Percentiles rank a stretch among this genome's conserved stretches.
These are phyloP conservation scores for Breviolum minutum DNA, from an alignment of 73 alveolate species.

Conservation along the genomic window DNA sequence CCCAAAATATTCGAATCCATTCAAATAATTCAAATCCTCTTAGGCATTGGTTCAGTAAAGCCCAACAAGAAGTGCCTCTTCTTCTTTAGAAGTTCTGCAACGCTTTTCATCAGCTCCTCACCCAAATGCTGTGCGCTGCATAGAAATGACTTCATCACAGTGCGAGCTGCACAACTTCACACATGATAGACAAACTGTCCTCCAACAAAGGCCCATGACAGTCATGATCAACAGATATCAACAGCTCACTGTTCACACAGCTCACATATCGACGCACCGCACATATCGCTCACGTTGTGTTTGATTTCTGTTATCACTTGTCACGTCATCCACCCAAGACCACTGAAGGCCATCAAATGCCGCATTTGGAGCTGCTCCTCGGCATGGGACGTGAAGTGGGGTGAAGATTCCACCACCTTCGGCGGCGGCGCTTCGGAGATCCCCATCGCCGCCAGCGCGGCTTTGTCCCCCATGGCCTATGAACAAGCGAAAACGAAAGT, in stretches of 20 bases:
- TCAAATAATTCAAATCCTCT: background rate
- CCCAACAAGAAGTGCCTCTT: conserved; percentile 6
- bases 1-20: no score
- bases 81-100: conserved; percentile 76
- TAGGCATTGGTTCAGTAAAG: background rate
- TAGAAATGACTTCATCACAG: background rate
- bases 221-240: no score
- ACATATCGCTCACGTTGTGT: background rate
- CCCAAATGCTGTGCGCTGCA: no score
- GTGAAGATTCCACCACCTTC: conserved; percentile 42
- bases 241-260: no score
- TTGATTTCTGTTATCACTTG: no score
- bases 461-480: conserved; percentile 57
- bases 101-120: conserved; percentile 81
- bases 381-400: conserved; percentile 69
- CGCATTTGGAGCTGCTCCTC: background rate
- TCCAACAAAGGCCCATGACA: no score
- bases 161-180: background rate
- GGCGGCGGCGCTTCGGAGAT: conserved; percentile 59
- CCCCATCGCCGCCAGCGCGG: conserved; percentile 66
- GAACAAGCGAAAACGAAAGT: background rate
- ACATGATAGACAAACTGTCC: no score
- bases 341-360: background rate
- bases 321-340: background rate
- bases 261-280: background rate